Evolutionary conservation across 768 basidiomycete genomes (phyloP).

Genomic region (Calocybe gangraenosa): DNA sequence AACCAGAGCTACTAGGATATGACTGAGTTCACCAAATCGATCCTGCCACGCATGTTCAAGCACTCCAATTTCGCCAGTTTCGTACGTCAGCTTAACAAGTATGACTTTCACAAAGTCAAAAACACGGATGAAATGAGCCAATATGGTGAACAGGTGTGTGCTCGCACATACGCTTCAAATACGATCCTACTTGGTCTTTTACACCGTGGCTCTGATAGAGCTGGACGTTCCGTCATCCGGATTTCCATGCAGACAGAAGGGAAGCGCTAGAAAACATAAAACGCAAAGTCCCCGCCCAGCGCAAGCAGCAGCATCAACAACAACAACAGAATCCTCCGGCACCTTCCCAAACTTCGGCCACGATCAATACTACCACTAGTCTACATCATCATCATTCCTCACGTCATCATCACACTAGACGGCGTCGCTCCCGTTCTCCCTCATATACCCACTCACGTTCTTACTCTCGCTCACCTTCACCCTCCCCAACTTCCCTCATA

Average conservation of each 20-base stretch:
- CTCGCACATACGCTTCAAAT: not conserved
- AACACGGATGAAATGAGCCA: constrained; percentile 77
- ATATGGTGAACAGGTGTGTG: constrained; percentile 53
- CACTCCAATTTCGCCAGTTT: constrained; percentile 93
- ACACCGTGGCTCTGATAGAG: constrained; percentile 24
- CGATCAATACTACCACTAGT: constrained; percentile 15
- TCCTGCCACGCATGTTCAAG: constrained; percentile 91
- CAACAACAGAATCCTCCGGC: constrained; percentile 10
- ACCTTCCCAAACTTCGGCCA: constrained; percentile 11
- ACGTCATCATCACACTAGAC: constrained; percentile 11
- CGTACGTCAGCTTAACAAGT: constrained; percentile 92
- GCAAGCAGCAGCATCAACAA: constrained; percentile 38
- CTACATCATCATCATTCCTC: constrained; percentile 22
- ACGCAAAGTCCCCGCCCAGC: constrained; percentile 53
- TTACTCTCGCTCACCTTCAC: constrained; percentile 20
- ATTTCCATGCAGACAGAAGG: constrained; percentile 51
- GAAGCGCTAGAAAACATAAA: constrained; percentile 58
- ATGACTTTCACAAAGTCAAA: constrained; percentile 96
- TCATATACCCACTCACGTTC: constrained; percentile 15
- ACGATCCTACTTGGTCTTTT: constrained; percentile 1
- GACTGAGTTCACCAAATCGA: constrained; percentile 91
- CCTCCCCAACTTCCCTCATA: not conserved
- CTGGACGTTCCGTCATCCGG: constrained; percentile 59
- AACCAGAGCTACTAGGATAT: constrained; percentile 50
- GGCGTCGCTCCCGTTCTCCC: constrained; percentile 20